Conservation (phyloP, 2,329 filamentous ascomycete species). For the Colletotrichum kahawae region DNA sequence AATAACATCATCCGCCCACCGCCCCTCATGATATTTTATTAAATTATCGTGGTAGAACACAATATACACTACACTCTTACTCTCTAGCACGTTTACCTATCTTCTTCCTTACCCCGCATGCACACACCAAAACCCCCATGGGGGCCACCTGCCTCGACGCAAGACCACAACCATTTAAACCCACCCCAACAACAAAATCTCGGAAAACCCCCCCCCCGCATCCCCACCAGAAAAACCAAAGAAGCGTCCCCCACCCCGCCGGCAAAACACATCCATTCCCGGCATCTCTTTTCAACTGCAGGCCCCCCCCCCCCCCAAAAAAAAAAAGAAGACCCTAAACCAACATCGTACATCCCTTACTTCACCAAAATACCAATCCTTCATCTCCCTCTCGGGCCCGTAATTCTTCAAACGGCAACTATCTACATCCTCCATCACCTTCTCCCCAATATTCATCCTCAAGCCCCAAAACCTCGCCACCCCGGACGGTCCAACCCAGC, state of each 20-base stretch:
- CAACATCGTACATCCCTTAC: neutral
- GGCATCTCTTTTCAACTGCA: neutral
- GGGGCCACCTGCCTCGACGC: neutral
- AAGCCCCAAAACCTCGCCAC: neutral
- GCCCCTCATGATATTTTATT: too few relatives aligned
- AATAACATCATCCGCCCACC: too few relatives aligned
- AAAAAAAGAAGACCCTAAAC: neutral
- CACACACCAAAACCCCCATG: neutral
- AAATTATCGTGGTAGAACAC: too few relatives aligned
- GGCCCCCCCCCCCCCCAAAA: accelerated
- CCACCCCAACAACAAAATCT: neutral
- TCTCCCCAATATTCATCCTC: neutral
- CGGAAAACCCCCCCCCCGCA: neutral
- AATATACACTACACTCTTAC: too few relatives aligned
- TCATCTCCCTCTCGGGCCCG: neutral
- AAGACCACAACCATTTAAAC: neutral
- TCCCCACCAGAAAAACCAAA: neutral
- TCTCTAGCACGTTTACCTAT: too few relatives aligned
- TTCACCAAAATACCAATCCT: neutral
- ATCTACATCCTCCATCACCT: neutral
- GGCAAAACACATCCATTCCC: neutral
- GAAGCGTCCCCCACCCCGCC: neutral
- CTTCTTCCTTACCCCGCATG: neutral
- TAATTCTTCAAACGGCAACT: neutral
- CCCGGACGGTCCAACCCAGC: neutral